phyloP scores from a whole-genome alignment of 139 green algal genomes.

The Limnomonas spitsbergensis region DNA sequence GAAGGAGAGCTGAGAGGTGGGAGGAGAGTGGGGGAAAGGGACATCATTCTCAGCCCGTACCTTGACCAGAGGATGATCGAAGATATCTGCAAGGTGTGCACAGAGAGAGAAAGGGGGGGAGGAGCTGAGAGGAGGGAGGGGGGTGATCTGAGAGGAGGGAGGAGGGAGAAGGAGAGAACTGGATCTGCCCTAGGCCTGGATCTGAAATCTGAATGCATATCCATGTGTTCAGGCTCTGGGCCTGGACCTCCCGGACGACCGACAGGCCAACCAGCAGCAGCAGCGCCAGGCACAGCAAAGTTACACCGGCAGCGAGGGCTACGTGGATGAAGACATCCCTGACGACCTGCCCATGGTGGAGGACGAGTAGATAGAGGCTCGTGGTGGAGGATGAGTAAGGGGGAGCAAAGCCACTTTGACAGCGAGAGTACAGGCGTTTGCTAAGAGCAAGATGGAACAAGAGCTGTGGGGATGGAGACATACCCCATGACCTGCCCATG shows the following conservation, averaged over 20 bases:
- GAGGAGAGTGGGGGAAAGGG: background rate
- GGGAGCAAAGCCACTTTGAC: too few relatives aligned
- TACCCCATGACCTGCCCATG: too few relatives aligned
- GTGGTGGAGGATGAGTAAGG: too few relatives aligned
- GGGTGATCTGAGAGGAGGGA: too few relatives aligned
- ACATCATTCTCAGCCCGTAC: constrained; percentile 43
- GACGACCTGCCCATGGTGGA: background rate
- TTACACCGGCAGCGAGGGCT: background rate
- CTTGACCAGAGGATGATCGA: constrained; percentile 49
- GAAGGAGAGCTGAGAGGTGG: background rate
- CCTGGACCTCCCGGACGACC: background rate
- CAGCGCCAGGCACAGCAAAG: background rate
- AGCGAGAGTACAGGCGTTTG: too few relatives aligned
- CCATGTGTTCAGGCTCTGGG: background rate
- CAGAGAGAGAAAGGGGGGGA: too few relatives aligned
- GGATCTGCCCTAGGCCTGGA: too few relatives aligned
- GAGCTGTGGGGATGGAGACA: too few relatives aligned
- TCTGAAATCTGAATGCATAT: too few relatives aligned
- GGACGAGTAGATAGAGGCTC: background rate
- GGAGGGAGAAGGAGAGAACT: too few relatives aligned
- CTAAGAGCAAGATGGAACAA: too few relatives aligned
- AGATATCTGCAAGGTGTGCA: constrained; percentile 41
- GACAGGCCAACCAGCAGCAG: constrained; percentile 8
- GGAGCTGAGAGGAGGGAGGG: too few relatives aligned
- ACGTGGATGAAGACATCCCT: background rate